A percentile compares a stretch with the other conserved stretches of the same genome.
These are phyloP conservation scores for Linderina pennispora DNA, from an alignment of 192 early-diverging fungal species.

Conservation along the genomic window DNA sequence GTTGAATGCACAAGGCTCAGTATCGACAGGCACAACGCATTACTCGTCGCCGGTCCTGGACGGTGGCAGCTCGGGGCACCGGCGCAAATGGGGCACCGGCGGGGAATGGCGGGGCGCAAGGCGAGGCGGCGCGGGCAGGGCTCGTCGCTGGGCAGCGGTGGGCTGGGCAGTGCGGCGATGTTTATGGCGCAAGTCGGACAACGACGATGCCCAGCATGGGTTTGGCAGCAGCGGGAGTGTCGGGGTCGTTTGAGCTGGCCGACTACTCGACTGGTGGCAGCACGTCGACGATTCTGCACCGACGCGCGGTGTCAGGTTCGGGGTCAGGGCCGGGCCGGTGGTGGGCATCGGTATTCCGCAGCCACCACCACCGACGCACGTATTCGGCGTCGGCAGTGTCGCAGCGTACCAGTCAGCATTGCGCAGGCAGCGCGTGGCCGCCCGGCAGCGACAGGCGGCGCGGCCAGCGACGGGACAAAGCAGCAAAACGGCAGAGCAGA, in stretches of 20 bases:
- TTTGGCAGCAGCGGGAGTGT: constrained; percentile 5
- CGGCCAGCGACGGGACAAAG: too few relatives aligned
- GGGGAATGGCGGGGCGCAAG: too few relatives aligned
- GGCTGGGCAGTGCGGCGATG: neutral
- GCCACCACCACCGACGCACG: constrained; percentile 2
- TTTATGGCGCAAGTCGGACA: neutral
- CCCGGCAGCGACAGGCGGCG: constrained; percentile 1
- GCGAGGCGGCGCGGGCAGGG: constrained; percentile 5
- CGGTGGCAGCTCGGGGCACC: too few relatives aligned
- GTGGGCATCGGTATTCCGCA: constrained; percentile 6
- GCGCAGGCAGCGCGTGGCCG: too few relatives aligned
- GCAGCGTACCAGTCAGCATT: too few relatives aligned
- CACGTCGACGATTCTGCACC: constrained; percentile 32
- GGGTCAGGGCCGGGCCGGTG: constrained; percentile 1
- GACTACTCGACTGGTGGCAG: constrained; percentile 22
- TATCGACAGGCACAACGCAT: too few relatives aligned
- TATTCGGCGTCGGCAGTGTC: neutral
- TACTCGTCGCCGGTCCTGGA: too few relatives aligned
- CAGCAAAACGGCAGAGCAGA: neutral
- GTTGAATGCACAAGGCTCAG: too few relatives aligned
- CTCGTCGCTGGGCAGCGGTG: constrained; percentile 4
- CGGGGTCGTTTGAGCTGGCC: constrained; percentile 17
- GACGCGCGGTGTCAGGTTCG: neutral
- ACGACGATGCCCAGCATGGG: neutral
- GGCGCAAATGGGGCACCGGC: too few relatives aligned